Evolutionary conservation across 2,329 filamentous ascomycete genomes (phyloP).

Genomic region (Microcyclosporella mali): DNA sequence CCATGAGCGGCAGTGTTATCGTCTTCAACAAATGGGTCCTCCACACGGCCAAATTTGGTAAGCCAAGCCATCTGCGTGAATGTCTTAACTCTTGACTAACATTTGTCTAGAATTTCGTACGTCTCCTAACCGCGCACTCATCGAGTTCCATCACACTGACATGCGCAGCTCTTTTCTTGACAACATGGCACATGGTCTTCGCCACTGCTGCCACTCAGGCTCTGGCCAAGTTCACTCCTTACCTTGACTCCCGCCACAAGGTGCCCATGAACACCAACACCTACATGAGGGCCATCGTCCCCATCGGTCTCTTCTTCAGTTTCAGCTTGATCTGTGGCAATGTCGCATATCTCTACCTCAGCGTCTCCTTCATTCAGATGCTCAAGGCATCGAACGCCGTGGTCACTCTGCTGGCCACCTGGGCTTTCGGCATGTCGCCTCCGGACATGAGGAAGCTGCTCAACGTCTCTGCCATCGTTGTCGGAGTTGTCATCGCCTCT

Average conservation of each 20-base stretch:
- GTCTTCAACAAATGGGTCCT: constrained; percentile 99
- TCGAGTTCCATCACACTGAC: not conserved
- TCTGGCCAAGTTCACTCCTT: constrained; percentile 78
- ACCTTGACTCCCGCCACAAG: constrained; percentile 89
- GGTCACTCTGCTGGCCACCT: constrained; percentile 81
- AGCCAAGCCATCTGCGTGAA: constrained; percentile 26
- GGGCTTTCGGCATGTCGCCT: constrained; percentile 76
- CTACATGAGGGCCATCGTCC: constrained; percentile 87
- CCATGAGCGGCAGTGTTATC: constrained; percentile 87
- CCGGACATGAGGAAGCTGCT: constrained; percentile 80
- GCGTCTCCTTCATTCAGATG: constrained; percentile 98
- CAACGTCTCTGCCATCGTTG: constrained; percentile 89
- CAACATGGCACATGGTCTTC: constrained; percentile 92
- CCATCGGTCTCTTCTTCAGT: constrained; percentile 93
- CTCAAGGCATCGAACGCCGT: constrained; percentile 97
- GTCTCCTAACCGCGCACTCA: not conserved
- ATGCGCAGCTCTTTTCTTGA: constrained; percentile 66
- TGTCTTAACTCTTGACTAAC: constrained; percentile 4
- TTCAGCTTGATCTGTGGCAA: constrained; percentile 95
- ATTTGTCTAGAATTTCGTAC: constrained; percentile 13
- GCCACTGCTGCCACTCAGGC: constrained; percentile 91
- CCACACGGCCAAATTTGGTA: constrained; percentile 70
- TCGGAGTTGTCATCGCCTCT: constrained; percentile 91
- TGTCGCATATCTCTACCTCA: constrained; percentile 89
- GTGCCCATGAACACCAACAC: constrained; percentile 95